Conservation (phyloP, 2,329 filamentous ascomycete genomes). For the Pseudogymnoascus sp. region DNA sequence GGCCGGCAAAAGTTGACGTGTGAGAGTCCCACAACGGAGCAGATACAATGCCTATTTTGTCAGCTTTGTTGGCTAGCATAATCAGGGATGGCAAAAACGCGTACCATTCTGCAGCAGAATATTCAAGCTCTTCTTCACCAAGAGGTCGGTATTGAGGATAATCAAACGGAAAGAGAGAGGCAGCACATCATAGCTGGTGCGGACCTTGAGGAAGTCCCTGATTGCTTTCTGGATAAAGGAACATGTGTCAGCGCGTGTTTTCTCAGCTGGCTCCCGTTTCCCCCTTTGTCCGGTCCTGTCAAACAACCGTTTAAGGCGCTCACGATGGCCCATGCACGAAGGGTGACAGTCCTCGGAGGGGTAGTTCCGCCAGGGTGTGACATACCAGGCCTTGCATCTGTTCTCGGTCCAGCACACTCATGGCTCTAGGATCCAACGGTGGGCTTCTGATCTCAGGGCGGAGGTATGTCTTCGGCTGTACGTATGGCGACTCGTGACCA, state of each 20-base stretch:
- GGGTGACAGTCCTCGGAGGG: not conserved
- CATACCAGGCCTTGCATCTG: slow-evolving; percentile 72
- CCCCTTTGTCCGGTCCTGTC: not conserved
- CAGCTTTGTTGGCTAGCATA: slow-evolving; percentile 10
- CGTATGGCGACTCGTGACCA: slow-evolving; percentile 25
- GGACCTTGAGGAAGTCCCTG: slow-evolving; percentile 89
- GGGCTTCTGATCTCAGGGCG: slow-evolving; percentile 25
- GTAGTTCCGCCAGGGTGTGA: slow-evolving; percentile 17
- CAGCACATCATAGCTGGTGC: slow-evolving; percentile 95
- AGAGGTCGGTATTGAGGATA: slow-evolving; percentile 85
- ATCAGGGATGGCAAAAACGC: slow-evolving; percentile 15
- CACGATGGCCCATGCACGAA: not conserved
- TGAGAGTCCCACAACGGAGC: slow-evolving; percentile 95
- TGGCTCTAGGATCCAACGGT: slow-evolving; percentile 29
- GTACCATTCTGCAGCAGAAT: slow-evolving; percentile 93
- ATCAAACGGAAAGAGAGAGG: slow-evolving; percentile 94
- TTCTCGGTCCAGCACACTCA: slow-evolving; percentile 62
- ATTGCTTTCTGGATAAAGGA: slow-evolving; percentile 61
- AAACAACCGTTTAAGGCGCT: not conserved
- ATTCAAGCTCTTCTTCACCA: slow-evolving; percentile 94
- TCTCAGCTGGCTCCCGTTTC: not conserved
- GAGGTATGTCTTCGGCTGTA: slow-evolving; percentile 30
- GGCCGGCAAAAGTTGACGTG: slow-evolving; percentile 83
- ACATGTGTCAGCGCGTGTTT: not conserved
- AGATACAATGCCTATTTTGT: slow-evolving; percentile 75